Percentiles rank a stretch among this genome's conserved stretches.
Conservation (phyloP, 1,139 yeast species). For the Suhomyces bolitotheri region DNA sequence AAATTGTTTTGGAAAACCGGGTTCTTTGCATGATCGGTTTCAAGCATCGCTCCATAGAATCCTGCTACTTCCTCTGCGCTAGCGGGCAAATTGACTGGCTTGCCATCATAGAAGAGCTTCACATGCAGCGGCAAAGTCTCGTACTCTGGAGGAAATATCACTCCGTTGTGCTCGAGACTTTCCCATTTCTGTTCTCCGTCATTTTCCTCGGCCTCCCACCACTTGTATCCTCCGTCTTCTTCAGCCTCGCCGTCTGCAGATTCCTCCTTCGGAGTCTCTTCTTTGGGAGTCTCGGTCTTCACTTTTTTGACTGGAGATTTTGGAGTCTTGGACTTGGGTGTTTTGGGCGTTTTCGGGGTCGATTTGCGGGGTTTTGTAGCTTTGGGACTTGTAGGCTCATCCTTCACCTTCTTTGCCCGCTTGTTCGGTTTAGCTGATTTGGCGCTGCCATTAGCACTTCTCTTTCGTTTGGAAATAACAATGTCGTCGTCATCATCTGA, state of each 20-base stretch:
- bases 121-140: slow-evolving; percentile 83
- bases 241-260: slow-evolving; percentile 37
- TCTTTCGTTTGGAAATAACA: slow-evolving; percentile 9
- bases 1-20: slow-evolving; percentile 86
- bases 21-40: slow-evolving; percentile 85
- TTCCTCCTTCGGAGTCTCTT: slow-evolving; percentile 11
- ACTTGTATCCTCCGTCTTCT: slow-evolving; percentile 64
- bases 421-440: neutral
- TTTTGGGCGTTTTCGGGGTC: slow-evolving; percentile 1
- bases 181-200: slow-evolving; percentile 87
- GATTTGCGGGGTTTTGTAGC: neutral
- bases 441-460: slow-evolving; percentile 7
- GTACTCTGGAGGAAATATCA: slow-evolving; percentile 88
- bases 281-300: slow-evolving; percentile 4
- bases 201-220: slow-evolving; percentile 81
- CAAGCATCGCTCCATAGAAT: slow-evolving; percentile 84
- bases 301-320: slow-evolving; percentile 5
- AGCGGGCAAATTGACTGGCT: slow-evolving; percentile 68
- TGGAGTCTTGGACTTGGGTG: slow-evolving; percentile 8
- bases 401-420: slow-evolving; percentile 5
- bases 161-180: slow-evolving; percentile 84
- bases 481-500: slow-evolving; percentile 6
- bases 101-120: slow-evolving; percentile 72
- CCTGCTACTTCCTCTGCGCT: slow-evolving; percentile 98
- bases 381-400: slow-evolving; percentile 2